Evolutionary conservation across 169 alveolate genomes (phyloP).

Genomic region (Plasmodium knowlesi): DNA sequence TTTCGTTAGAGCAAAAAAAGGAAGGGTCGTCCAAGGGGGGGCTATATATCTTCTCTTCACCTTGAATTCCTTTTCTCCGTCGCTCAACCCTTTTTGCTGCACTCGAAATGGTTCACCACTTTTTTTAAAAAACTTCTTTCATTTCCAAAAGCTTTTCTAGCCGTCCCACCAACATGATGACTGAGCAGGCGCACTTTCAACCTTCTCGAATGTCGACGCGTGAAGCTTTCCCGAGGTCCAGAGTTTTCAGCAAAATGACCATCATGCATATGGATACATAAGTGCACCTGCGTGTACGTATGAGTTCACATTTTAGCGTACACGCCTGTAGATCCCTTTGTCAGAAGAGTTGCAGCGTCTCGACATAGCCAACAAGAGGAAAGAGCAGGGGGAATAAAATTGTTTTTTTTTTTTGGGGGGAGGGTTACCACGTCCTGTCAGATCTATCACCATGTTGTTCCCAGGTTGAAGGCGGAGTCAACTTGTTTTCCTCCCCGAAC

Average conservation of each 20-base stretch:
- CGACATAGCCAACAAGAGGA: neutral
- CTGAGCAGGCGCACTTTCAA: neutral
- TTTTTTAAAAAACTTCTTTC: neutral
- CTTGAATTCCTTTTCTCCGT: neutral
- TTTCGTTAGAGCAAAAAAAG: neutral
- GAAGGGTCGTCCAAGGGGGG: neutral
- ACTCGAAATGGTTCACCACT: neutral
- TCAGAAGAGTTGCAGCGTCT: neutral
- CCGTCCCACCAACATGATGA: neutral
- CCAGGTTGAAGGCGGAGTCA: neutral
- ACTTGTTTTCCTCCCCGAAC: neutral
- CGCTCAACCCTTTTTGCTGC: neutral
- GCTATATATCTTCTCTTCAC: neutral
- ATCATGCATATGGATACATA: neutral
- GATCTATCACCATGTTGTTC: neutral
- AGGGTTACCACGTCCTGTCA: neutral
- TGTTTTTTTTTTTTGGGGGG: neutral
- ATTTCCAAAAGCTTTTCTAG: neutral
- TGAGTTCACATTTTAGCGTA: neutral
- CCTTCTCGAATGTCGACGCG: neutral
- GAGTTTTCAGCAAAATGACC: neutral
- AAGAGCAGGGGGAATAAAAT: neutral
- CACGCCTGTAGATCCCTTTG: neutral
- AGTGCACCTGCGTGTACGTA: neutral
- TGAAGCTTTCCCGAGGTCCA: neutral